Evolutionary conservation across 306 rosid species (phyloP).

Genomic region (Trifolium dubium): DNA sequence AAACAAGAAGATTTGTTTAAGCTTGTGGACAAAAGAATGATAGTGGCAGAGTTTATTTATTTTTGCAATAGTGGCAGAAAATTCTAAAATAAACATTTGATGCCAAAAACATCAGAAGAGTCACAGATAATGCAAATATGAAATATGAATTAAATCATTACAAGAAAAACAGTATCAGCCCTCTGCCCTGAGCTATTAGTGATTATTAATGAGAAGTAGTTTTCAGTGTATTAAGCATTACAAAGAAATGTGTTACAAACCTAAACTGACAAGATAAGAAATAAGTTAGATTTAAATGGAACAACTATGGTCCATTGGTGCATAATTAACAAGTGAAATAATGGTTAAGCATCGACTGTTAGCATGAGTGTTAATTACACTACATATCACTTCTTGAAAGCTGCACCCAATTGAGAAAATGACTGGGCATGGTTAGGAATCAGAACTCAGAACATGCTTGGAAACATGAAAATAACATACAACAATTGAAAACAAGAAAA

Average conservation of each 20-base stretch:
- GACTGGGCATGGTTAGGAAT: conserved; percentile 15
- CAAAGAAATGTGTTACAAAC: conserved; percentile 15
- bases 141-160: not conserved
- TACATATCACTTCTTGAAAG: conserved; percentile 9
- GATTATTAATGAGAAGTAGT: not conserved
- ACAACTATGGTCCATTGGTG: not conserved
- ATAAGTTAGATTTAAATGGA: conserved; percentile 6
- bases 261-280: not conserved
- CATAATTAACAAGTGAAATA: not conserved
- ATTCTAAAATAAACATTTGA: conserved; percentile 1
- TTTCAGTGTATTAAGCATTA: not conserved
- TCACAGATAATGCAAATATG: not conserved
- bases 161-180: conserved; percentile 18
- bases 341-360: conserved; percentile 1
- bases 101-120: conserved; percentile 2
- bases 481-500: not conserved
- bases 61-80: conserved; percentile 7
- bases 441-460: conserved; percentile 30
- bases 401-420: conserved; percentile 26
- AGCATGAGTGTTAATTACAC: not conserved
- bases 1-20: conserved; percentile 8
- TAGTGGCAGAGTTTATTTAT: not conserved
- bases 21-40: conserved; percentile 17
- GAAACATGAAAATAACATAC: not conserved
- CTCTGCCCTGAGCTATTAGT: not conserved